Conservation (phyloP, 2,329 filamentous ascomycete genomes). For the Verticillium dahliae region DNA sequence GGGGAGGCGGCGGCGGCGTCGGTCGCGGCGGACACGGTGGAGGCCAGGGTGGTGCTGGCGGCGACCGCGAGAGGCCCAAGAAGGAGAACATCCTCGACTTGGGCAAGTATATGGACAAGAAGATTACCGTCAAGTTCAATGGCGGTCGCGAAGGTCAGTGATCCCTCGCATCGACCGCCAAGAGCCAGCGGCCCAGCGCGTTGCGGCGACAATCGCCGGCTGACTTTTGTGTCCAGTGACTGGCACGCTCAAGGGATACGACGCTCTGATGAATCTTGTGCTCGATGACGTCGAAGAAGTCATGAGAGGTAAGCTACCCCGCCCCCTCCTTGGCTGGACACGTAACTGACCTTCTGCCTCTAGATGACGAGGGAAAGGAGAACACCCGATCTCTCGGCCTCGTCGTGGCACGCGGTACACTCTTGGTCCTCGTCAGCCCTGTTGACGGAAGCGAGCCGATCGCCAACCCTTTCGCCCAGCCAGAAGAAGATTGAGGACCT, state of each 20-base stretch:
- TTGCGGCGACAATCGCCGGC: neutral
- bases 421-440: slow-evolving; percentile 88
- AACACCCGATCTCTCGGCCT: slow-evolving; percentile 74
- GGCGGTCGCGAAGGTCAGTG: slow-evolving; percentile 78
- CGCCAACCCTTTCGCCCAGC: slow-evolving; percentile 81
- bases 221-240: slow-evolving; percentile 50
- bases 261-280: slow-evolving; percentile 96
- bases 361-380: slow-evolving; percentile 91
- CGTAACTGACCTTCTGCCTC: slow-evolving; percentile 8
- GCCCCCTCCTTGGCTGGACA: neutral
- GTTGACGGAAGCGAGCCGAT: slow-evolving; percentile 95
- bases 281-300: slow-evolving; percentile 89
- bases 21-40: slow-evolving; percentile 32
- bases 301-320: slow-evolving; percentile 61
- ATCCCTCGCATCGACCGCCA: neutral
- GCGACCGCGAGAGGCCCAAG: slow-evolving; percentile 70
- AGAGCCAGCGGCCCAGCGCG: neutral
- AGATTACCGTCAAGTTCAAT: slow-evolving; percentile 92
- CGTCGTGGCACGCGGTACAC: slow-evolving; percentile 83
- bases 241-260: slow-evolving; percentile 88
- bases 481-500: slow-evolving; percentile 57
- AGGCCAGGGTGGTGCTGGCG: slow-evolving; percentile 23
- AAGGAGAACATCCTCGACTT: slow-evolving; percentile 98
- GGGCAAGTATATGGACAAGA: slow-evolving; percentile 94
- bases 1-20: slow-evolving; percentile 36